These are phyloP conservation scores for Xylaria venustula DNA, from an alignment of 495 filamentous ascomycete genomes.

Conservation along the genomic window DNA sequence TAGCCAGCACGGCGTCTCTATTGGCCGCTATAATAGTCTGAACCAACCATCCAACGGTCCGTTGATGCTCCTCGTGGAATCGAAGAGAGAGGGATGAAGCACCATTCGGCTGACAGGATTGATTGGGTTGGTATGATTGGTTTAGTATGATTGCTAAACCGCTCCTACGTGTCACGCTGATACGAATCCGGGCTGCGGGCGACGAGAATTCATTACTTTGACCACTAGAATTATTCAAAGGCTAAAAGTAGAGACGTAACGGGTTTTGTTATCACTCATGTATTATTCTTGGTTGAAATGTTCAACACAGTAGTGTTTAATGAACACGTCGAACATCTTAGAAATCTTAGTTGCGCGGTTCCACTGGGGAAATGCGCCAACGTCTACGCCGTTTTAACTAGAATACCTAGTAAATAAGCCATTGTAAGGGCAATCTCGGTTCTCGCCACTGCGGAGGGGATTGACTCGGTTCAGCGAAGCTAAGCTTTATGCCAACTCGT, in stretches of 20 bases:
- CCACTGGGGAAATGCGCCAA: slow-evolving; percentile 2
- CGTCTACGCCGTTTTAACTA: slow-evolving; percentile 6
- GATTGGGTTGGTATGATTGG: too few relatives aligned
- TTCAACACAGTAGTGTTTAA: slow-evolving; percentile 3
- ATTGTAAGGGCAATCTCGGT: background rate
- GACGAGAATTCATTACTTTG: too few relatives aligned
- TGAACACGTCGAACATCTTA: background rate
- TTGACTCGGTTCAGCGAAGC: slow-evolving; percentile 4
- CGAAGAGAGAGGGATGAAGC: background rate
- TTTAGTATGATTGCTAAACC: too few relatives aligned
- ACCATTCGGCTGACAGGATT: background rate
- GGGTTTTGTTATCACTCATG: background rate
- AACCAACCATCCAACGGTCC: too few relatives aligned
- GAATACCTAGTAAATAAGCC: background rate
- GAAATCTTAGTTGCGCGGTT: slow-evolving; percentile 4
- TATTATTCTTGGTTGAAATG: background rate
- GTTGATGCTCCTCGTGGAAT: too few relatives aligned
- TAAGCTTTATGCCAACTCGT: background rate
- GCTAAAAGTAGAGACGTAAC: background rate
- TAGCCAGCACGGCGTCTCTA: too few relatives aligned
- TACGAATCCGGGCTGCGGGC: background rate
- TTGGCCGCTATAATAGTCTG: too few relatives aligned
- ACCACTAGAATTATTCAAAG: background rate
- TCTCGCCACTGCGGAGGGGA: background rate
- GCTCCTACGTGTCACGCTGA: background rate